These are phyloP conservation scores for Betula pendula DNA, from an alignment of 306 rosid species.

Conservation along the genomic window DNA sequence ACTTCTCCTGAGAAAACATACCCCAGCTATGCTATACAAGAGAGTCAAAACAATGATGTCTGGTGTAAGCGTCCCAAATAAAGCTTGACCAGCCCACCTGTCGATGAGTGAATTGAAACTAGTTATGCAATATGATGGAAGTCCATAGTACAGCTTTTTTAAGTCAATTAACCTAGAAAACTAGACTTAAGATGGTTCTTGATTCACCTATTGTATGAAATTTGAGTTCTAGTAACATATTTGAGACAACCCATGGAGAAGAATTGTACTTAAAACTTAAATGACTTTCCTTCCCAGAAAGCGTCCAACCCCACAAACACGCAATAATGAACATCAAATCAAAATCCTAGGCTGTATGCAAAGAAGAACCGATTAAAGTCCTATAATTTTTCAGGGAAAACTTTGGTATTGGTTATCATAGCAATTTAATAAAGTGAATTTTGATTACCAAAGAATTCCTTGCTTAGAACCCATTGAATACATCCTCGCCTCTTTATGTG, in stretches of 20 bases:
- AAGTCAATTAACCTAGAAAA: constrained; percentile 3
- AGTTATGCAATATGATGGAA: neutral
- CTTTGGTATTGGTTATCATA: neutral
- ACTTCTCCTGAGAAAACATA: constrained; percentile 46
- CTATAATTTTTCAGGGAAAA: neutral
- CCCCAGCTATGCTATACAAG: constrained; percentile 95
- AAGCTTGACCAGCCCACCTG: constrained; percentile 99
- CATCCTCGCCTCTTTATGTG: neutral
- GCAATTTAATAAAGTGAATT: neutral
- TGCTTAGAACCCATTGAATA: neutral
- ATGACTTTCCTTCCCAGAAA: neutral
- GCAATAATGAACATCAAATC: neutral
- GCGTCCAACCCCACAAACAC: neutral
- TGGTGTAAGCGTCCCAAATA: constrained; percentile 94
- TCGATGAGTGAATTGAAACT: constrained; percentile 22
- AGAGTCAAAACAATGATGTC: constrained; percentile 84
- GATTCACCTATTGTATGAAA: neutral
- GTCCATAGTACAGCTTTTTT: neutral
- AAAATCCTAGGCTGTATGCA: constrained; percentile 1
- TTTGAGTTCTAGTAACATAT: neutral
- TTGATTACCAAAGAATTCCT: neutral
- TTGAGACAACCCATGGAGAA: neutral
- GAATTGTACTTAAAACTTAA: neutral
- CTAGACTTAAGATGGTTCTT: neutral
- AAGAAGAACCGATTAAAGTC: neutral